These are phyloP conservation scores for Chalciporus pseudorubinellus DNA, from an alignment of 768 basidiomycete genomes.

Conservation along the genomic window DNA sequence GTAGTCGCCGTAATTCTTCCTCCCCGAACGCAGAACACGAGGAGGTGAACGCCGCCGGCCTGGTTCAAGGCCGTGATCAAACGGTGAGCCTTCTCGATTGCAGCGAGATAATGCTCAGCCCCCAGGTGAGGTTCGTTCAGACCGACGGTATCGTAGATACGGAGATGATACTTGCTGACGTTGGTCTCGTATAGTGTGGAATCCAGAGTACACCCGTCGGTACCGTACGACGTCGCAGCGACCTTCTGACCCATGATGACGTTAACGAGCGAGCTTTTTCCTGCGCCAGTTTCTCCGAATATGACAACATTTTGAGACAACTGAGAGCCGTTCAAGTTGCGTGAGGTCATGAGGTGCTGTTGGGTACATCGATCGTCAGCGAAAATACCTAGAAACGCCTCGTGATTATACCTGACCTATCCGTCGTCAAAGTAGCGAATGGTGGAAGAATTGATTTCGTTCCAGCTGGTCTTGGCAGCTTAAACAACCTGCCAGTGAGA, in stretches of 20 bases:
- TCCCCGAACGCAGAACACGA: constrained; percentile 38
- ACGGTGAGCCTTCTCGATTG: constrained; percentile 29
- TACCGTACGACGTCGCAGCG: constrained; percentile 33
- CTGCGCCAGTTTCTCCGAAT: constrained; percentile 33
- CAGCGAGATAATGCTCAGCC: constrained; percentile 22
- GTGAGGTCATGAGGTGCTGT: constrained; percentile 16
- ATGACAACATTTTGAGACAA: constrained; percentile 28
- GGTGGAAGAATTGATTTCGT: not conserved
- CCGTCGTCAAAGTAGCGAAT: not conserved
- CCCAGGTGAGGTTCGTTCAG: constrained; percentile 27
- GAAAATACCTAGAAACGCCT: not conserved
- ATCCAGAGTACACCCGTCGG: constrained; percentile 37
- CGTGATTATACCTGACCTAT: constrained; percentile 8
- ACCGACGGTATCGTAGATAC: constrained; percentile 33
- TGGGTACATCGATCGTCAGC: constrained; percentile 1
- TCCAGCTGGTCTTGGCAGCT: not conserved
- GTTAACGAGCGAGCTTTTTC: constrained; percentile 46
- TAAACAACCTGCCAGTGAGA: not conserved
- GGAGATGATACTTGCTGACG: constrained; percentile 15
- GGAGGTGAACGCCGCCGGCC: constrained; percentile 36
- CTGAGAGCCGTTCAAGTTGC: not conserved
- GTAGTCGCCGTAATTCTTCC: constrained; percentile 36
- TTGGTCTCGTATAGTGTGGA: constrained; percentile 22
- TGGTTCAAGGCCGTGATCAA: constrained; percentile 31
- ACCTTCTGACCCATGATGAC: constrained; percentile 33